A percentile compares a stretch with the other conserved stretches of the same genome.
phyloP scores from a whole-genome alignment of 2,329 filamentous ascomycete species.

The Sclerotiophoma versabilis region DNA sequence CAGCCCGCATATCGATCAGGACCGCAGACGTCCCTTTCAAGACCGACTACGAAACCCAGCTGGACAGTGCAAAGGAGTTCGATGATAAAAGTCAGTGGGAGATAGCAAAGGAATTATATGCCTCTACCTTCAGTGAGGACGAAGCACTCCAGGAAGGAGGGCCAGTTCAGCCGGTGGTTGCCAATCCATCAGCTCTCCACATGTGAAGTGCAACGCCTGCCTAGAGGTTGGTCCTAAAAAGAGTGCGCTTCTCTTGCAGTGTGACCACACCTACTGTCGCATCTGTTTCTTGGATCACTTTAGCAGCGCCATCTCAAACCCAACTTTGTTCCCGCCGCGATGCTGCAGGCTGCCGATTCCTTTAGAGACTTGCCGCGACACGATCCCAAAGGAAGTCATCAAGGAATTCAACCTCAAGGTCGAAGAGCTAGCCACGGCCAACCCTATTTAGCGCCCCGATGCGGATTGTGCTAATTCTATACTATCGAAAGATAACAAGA shows the following conservation, averaged over 20 bases:
- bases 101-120: neutral
- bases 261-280: constrained; percentile 34
- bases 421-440: constrained; percentile 27
- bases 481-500: constrained; percentile 11
- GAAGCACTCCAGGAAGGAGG: neutral
- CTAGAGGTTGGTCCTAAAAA: constrained; percentile 1
- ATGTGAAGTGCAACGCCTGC: constrained; percentile 11
- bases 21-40: too few relatives aligned
- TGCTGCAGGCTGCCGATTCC: constrained; percentile 30
- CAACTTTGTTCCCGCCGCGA: constrained; percentile 31
- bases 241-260: constrained; percentile 11
- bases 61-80: neutral
- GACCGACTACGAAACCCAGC: neutral
- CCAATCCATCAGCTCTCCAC: neutral
- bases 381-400: constrained; percentile 15
- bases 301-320: constrained; percentile 18
- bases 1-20: neutral
- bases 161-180: neutral
- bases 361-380: constrained; percentile 12
- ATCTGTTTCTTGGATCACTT: constrained; percentile 33
- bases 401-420: constrained; percentile 23
- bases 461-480: constrained; percentile 22
- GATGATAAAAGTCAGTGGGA: neutral
- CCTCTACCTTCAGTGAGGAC: neutral
- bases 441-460: constrained; percentile 26